phyloP scores from a whole-genome alignment of 2,329 filamentous ascomycete genomes.

The Calonectria fujianensis region DNA sequence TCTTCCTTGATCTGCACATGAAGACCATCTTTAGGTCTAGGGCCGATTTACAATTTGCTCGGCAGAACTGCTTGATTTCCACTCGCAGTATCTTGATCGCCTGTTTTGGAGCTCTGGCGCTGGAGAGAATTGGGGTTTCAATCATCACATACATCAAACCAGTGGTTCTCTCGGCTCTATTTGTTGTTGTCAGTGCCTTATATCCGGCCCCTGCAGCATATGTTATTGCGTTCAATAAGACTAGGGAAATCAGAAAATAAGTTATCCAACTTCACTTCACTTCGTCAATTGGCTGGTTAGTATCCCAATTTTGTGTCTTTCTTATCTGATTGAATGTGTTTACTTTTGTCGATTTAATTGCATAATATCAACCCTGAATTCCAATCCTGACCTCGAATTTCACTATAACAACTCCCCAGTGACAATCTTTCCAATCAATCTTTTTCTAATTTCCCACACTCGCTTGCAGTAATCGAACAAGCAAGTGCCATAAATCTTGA shows the following conservation, averaged over 20 bases:
- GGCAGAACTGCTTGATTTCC: neutral
- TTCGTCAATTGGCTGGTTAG: too few relatives aligned
- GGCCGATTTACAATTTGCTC: neutral
- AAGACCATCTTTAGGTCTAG: neutral
- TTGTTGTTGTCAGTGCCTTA: neutral
- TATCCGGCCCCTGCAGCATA: neutral
- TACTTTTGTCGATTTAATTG: too few relatives aligned
- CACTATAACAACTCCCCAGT: neutral
- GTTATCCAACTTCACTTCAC: too few relatives aligned
- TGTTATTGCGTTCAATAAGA: neutral
- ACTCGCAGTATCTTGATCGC: neutral
- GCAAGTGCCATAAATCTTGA: too few relatives aligned
- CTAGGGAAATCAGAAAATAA: neutral
- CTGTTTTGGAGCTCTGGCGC: neutral
- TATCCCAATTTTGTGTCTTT: too few relatives aligned
- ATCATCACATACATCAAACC: neutral
- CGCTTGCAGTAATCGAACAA: constrained; percentile 3
- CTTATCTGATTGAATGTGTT: too few relatives aligned
- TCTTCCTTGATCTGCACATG: neutral
- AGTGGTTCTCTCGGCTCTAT: neutral
- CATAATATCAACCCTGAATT: too few relatives aligned
- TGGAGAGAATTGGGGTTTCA: neutral
- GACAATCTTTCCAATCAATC: neutral
- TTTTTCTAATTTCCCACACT: neutral
- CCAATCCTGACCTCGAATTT: neutral